These are phyloP conservation scores for Dactylellina sp. DNA, from an alignment of 2,329 filamentous ascomycete species.

Conservation along the genomic window DNA sequence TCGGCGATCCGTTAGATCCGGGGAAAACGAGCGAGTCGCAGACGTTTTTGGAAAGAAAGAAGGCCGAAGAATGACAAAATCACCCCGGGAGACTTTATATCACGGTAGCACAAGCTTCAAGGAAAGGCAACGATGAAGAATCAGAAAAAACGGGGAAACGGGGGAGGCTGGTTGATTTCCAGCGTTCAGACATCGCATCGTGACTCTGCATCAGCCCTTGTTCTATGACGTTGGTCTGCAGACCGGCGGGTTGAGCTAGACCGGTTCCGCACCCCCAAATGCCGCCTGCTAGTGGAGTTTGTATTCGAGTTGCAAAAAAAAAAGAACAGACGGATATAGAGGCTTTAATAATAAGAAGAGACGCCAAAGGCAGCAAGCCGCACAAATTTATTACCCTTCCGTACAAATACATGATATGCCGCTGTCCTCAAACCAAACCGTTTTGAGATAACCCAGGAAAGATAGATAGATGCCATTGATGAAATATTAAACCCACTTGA, in stretches of 20 bases:
- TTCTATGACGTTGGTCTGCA: constrained; percentile 47
- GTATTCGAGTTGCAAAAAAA: constrained; percentile 1
- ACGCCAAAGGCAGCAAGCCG: constrained; percentile 23
- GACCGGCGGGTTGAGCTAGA: constrained; percentile 19
- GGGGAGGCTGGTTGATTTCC: constrained; percentile 1
- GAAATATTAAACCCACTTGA: constrained; percentile 8
- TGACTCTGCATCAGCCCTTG: constrained; percentile 15
- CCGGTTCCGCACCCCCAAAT: constrained; percentile 24
- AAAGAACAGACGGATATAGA: constrained; percentile 2
- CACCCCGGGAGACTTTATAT: background rate
- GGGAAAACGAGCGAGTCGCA: background rate
- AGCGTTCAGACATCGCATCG: constrained; percentile 24
- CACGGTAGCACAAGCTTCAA: constrained; percentile 9
- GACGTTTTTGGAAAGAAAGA: background rate
- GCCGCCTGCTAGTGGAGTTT: constrained; percentile 1
- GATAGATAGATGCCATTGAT: constrained; percentile 32
- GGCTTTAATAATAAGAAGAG: constrained; percentile 1
- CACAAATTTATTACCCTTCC: constrained; percentile 43
- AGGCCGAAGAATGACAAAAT: background rate
- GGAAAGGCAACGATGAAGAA: background rate
- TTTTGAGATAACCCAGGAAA: constrained; percentile 2
- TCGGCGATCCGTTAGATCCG: constrained; percentile 16
- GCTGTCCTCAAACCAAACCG: constrained; percentile 25
- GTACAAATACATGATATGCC: constrained; percentile 49
- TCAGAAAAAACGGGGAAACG: background rate